Percentiles rank a stretch among this genome's conserved stretches.
Evolutionary conservation across 1,284 basidiomycete species (phyloP).

Genomic region (Gymnopus androsaceus): DNA sequence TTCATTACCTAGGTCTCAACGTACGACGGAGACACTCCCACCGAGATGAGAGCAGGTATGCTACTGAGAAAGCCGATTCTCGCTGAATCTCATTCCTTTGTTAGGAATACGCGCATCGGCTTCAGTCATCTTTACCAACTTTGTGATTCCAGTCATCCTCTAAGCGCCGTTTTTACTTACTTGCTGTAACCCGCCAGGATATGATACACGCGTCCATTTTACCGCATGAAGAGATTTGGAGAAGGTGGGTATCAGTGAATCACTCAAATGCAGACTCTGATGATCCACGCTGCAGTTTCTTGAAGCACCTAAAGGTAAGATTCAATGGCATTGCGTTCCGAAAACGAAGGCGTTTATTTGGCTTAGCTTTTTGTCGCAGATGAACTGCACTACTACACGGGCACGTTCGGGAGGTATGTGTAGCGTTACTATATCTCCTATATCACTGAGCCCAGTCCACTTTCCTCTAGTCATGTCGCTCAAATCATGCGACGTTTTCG

Average conservation of each 20-base stretch:
- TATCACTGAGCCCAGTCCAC: too few species aligned
- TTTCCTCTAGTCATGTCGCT: conserved; percentile 67
- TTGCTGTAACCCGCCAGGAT: conserved; percentile 54
- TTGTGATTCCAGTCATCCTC: conserved; percentile 44
- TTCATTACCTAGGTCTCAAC: conserved; percentile 56
- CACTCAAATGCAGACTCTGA: conserved; percentile 12
- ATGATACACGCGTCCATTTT: conserved; percentile 87
- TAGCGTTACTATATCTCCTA: background rate
- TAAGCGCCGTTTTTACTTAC: background rate
- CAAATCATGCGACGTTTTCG: conserved; percentile 77
- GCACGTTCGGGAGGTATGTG: conserved; percentile 67
- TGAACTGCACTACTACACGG: conserved; percentile 81
- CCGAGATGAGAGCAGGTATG: conserved; percentile 64
- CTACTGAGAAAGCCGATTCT: too few species aligned
- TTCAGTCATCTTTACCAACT: conserved; percentile 78
- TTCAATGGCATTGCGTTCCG: background rate
- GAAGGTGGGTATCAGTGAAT: conserved; percentile 48
- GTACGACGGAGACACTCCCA: conserved; percentile 88
- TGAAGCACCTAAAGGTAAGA: conserved; percentile 66
- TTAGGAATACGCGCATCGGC: conserved; percentile 64
- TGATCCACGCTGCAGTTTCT: conserved; percentile 47
- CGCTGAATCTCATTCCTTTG: background rate
- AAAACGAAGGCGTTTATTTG: background rate
- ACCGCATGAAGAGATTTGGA: conserved; percentile 84
- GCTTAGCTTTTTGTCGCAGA: conserved; percentile 76